Base-by-base conservation (phyloP, 768 basidiomycete species). In the Boletus sp. region DNA sequence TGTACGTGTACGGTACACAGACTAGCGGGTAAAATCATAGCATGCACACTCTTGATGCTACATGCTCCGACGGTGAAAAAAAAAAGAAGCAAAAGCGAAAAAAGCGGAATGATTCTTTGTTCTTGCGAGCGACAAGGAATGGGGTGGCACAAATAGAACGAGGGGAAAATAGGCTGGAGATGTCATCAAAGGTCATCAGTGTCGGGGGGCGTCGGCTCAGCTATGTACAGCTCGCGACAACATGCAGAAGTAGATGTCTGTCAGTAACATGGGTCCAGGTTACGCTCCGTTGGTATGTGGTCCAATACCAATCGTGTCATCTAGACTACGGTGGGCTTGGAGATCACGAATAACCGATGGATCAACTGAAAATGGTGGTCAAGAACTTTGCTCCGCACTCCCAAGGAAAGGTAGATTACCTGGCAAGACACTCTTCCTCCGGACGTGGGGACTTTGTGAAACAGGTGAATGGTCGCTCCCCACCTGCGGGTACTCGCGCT, bases 401-500 rank as follows among this genome's bases (percentile, higher is more conserved):
- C n/a, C 53, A 47, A 52, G 44, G 47, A 63, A 58, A 62, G 47
- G 42, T 30, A 44, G 55, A 56, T 62, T 71, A 92, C 92, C 89
- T 76, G 94, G 95, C 59, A 98, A 79, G 47, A 96, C 94, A 66
- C 93, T 96, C 79, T 94, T 97, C 73, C 96, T 83, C 64, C 96
- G 86, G 35, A 95, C 85, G 74, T 99, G 96, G 52, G 94, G 80
- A 44, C 86, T 83, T 56, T 78, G 76, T 53, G 81, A 74, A 60
- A 79, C 73, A 32, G 83, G 77, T 46, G 83, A 82, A 64, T 84
- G 83, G 56, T 86, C 82, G 63, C 81, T 75, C 58, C 80, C 82
- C 52, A 86, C 76, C 64, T 87, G 87, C 51, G 86, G 87, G 66
- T 86, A 80, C 57, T 84, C 82, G 66, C 81, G 80, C 89, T 90